Evolutionary conservation across 2,329 filamentous ascomycete genomes (phyloP).

Genomic region (Penicillium sp.): DNA sequence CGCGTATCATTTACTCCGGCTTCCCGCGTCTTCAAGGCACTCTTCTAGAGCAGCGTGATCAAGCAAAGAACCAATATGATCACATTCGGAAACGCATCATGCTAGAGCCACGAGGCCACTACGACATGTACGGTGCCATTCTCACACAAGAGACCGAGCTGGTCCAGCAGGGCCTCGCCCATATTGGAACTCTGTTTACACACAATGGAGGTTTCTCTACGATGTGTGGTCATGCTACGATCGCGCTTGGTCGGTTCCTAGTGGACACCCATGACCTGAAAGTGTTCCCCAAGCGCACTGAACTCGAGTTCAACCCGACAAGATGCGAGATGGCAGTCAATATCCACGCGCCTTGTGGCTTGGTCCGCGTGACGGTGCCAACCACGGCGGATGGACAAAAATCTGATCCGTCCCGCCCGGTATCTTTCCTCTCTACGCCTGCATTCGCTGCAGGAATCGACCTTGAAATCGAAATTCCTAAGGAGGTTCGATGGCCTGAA

Average conservation of each 20-base stretch:
- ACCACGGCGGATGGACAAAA: slow-evolving; percentile 28
- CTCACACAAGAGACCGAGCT: slow-evolving; percentile 48
- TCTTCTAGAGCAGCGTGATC: slow-evolving; percentile 44
- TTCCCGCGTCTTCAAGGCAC: slow-evolving; percentile 45
- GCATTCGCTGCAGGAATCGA: slow-evolving; percentile 43
- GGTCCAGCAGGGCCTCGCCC: slow-evolving; percentile 41
- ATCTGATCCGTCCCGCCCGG: slow-evolving; percentile 42
- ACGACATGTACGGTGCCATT: slow-evolving; percentile 56
- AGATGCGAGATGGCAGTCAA: slow-evolving; percentile 33
- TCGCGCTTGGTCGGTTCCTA: slow-evolving; percentile 51
- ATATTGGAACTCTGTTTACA: slow-evolving; percentile 53
- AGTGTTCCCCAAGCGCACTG: slow-evolving; percentile 43
- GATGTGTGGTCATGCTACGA: slow-evolving; percentile 57
- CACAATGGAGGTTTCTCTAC: slow-evolving; percentile 54
- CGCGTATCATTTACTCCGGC: slow-evolving; percentile 49
- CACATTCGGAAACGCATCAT: slow-evolving; percentile 47
- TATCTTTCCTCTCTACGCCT: slow-evolving; percentile 48
- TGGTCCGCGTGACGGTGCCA: slow-evolving; percentile 47
- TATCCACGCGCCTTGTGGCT: slow-evolving; percentile 51
- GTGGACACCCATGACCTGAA: slow-evolving; percentile 44
- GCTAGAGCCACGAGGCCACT: slow-evolving; percentile 53
- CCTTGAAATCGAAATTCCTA: slow-evolving; percentile 34
- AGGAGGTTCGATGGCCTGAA: slow-evolving; percentile 42
- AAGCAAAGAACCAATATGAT: slow-evolving; percentile 43
- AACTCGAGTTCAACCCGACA: slow-evolving; percentile 32